phyloP scores from a whole-genome alignment of 805 yeast species.

The Metschnikowia colocasiae region DNA sequence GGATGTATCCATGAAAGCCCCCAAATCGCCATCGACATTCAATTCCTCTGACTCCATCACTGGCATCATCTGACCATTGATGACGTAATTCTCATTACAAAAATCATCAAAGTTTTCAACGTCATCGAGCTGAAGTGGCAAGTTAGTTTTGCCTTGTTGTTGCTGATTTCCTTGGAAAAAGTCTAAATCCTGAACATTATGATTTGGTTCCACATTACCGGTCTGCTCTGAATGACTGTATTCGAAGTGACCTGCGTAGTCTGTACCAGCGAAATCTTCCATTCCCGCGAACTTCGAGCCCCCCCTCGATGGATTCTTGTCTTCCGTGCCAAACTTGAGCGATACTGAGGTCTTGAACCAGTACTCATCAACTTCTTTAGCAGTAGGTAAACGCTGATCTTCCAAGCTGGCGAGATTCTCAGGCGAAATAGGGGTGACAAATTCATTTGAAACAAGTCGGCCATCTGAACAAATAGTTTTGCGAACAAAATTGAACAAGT shows the following conservation, averaged over 20 bases:
- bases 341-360: constrained; percentile 20
- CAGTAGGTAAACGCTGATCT: constrained; percentile 8
- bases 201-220: neutral
- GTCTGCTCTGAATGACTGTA: constrained; percentile 9
- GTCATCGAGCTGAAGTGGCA: constrained; percentile 7
- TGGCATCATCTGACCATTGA: constrained; percentile 20
- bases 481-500: constrained; percentile 25
- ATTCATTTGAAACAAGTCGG: constrained; percentile 39
- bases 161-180: constrained; percentile 12
- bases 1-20: constrained; percentile 54
- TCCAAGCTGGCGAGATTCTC: constrained; percentile 26
- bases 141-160: constrained; percentile 5
- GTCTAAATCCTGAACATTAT: constrained; percentile 6
- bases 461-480: constrained; percentile 39
- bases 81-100: constrained; percentile 22
- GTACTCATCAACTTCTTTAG: constrained; percentile 26
- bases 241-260: constrained; percentile 28
- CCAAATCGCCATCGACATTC: constrained; percentile 46
- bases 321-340: constrained; percentile 17
- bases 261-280: constrained; percentile 27
- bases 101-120: constrained; percentile 20
- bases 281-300: constrained; percentile 24
- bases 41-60: constrained; percentile 11
- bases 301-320: constrained; percentile 20
- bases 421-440: constrained; percentile 33